A percentile compares a stretch with the other conserved stretches of the same genome.
Conservation (phyloP, 495 filamentous ascomycete genomes). For the Penicillium ucsense region DNA sequence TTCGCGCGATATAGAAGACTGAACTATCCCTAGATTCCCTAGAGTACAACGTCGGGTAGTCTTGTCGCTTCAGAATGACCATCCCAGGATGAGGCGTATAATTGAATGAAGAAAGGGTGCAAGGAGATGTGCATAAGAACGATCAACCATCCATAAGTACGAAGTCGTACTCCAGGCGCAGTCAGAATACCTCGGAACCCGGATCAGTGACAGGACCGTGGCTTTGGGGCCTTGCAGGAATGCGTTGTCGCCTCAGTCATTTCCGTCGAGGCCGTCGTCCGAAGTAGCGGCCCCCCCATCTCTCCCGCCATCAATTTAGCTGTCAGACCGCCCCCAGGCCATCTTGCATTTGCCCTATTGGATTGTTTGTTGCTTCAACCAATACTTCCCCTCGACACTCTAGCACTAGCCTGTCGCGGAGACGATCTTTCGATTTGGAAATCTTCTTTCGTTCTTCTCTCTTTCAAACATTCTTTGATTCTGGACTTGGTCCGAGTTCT, state of each 20-base stretch:
- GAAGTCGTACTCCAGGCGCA: too few species aligned
- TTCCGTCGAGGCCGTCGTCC: background rate
- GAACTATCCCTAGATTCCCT: too few species aligned
- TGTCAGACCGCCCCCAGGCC: background rate
- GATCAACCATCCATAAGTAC: too few species aligned
- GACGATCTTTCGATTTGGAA: background rate
- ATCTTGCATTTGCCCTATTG: background rate
- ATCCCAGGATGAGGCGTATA: too few species aligned
- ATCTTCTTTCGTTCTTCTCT: background rate
- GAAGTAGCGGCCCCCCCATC: background rate
- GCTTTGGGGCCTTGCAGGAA: slow-evolving; percentile 5
- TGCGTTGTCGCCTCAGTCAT: background rate
- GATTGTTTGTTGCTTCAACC: background rate
- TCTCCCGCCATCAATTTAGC: background rate
- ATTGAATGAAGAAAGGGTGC: too few species aligned
- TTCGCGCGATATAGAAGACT: too few species aligned
- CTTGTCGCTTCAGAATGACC: too few species aligned
- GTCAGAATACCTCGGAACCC: background rate
- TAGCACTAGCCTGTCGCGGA: too few species aligned
- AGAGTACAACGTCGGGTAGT: too few species aligned
- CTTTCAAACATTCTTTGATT: background rate
- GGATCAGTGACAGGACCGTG: background rate
- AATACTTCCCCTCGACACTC: background rate
- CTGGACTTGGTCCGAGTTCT: background rate
- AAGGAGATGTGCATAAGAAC: too few species aligned